Evolutionary conservation across 129 eudicot genomes (phyloP), one percentile per base, ranked within the genome.

Genomic region (Solidago caesia): DNA sequence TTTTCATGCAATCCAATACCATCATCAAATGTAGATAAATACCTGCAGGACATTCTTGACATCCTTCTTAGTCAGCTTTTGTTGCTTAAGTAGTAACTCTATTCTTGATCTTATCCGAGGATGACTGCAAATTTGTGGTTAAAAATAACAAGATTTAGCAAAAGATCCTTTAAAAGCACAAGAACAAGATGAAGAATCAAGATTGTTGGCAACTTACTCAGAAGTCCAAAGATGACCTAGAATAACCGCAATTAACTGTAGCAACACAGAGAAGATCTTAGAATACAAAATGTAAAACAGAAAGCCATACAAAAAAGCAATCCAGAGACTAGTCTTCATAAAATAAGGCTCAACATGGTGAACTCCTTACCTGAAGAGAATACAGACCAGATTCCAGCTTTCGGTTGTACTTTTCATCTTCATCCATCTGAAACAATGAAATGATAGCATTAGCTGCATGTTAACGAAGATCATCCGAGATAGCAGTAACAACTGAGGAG

Each of bases 191-290:
- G 6, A 44, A 41, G 45, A 27, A 29, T 12, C 41, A 72, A 46
- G 7, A 33, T 68, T 62, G 64, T 70, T 67, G 55, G 51, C 62
- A 68, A 88, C 98, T 91, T 94, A 94, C 99, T 94, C 99, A 4
- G 97, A 88, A 2, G 99, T 85, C 99, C 99, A 90, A 87, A 94
- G 97, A 82, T 91, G 97, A 56, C 97, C 98, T 48, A 94, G 87
- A 74, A 91, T 91, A 75, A 94, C 96, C 45, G 94, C 92, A 79
- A 94, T 91, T 71, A 91, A 85, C 99, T 94, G 97, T 75, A 76
- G 46, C 8, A 82, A 6, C 62, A 74, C 26, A 75, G 1, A 46
- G 21, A 52, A 56, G 25, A 51, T 21, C 58, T 68, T 63, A 53
- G 58, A 47, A 53, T 33, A 59, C 29, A 15, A n/a, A 44, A 14